Percentiles rank a stretch among this genome's conserved stretches.
Conservation (phyloP, 805 yeast genomes). For the Kodamaea neixiangensis region DNA sequence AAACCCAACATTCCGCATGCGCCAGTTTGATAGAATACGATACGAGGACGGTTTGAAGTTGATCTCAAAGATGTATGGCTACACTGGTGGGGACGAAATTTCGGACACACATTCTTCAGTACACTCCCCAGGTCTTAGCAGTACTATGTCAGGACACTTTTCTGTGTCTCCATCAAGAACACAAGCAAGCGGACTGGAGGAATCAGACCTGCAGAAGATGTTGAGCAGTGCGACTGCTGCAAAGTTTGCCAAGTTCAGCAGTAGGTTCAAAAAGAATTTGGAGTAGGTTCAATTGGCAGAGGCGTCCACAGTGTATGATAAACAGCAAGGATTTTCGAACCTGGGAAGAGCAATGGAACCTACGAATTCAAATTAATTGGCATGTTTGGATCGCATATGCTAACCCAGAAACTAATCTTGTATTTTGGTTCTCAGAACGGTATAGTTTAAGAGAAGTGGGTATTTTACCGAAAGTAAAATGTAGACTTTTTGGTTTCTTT, state of each 20-base stretch:
- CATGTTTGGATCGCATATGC: too few relatives aligned
- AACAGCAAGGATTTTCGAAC: not conserved
- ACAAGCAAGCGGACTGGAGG: not conserved
- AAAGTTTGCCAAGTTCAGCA: conserved; percentile 21
- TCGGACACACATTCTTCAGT: conserved; percentile 12
- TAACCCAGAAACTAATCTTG: too few relatives aligned
- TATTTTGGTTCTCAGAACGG: too few relatives aligned
- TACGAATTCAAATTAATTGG: too few relatives aligned
- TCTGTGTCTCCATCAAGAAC: conserved; percentile 20
- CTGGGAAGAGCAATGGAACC: too few relatives aligned
- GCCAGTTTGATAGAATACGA: conserved; percentile 70
- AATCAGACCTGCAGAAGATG: conserved; percentile 20
- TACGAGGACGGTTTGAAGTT: conserved; percentile 68
- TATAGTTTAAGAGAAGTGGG: too few relatives aligned
- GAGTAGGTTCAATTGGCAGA: conserved; percentile 6
- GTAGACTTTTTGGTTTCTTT: too few relatives aligned
- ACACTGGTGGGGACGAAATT: conserved; percentile 16
- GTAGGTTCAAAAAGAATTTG: conserved; percentile 16
- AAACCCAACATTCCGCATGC: conserved; percentile 40
- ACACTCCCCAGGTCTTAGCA: not conserved
- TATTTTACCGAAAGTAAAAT: too few relatives aligned
- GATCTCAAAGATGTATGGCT: conserved; percentile 51
- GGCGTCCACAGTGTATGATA: not conserved
- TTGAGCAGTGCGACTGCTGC: conserved; percentile 21
- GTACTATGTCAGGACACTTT: not conserved